Evolutionary conservation across 257 asterid genomes (phyloP), one percentile per base, ranked within the genome.

Genomic region (Nicotiana noctiflora): DNA sequence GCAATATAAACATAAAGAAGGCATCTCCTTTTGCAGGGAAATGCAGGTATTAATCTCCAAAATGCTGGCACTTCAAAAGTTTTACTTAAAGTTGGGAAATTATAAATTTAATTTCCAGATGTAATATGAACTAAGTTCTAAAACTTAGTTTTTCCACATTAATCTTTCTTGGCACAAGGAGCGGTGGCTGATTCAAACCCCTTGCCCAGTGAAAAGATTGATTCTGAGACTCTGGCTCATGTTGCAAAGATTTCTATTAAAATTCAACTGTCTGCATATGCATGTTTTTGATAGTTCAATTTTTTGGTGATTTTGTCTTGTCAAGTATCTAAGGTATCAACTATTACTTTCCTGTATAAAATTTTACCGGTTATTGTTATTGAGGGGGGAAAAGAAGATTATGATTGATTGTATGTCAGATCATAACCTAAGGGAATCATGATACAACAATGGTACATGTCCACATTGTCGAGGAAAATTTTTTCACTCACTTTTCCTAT

Each of bases 211-310:
- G 77, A 72, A 21, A 72, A 46, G 37, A 13, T 23, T 46, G 60
- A 72, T 21, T 72, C 77, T 46, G 59, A 21, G 77, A 72, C 51
- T 40, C 77, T 46, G 60, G 37, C 77, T 72, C 40, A 21, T 72
- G 77, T 21, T 72, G 60, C 17, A 18, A 72, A 72, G 21, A 12
- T 13, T 44, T 21, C 59, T 53, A 8, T 21, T 72, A 21, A 70
- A 5, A 12, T 46, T 46, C 19, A 72, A 46, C 60, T 12, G 13
- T 72, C 37, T 14, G 37, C 78, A 23, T 46, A 46, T 14, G 9
- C 23, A 72, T 46, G 29, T 72, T 40, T 72, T 6, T 0, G 15
- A 72, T 72, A n/a, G 78, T 72, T 44, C 78, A 23, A 23, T 8
- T 23, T 40, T 15, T 72, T 46, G 37, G 32, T 70, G 59, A 44